Evolutionary conservation across 2,329 filamentous ascomycete genomes (phyloP), one percentile per base, ranked within the genome.

Genomic region (Arthrobotrys megalospora): DNA sequence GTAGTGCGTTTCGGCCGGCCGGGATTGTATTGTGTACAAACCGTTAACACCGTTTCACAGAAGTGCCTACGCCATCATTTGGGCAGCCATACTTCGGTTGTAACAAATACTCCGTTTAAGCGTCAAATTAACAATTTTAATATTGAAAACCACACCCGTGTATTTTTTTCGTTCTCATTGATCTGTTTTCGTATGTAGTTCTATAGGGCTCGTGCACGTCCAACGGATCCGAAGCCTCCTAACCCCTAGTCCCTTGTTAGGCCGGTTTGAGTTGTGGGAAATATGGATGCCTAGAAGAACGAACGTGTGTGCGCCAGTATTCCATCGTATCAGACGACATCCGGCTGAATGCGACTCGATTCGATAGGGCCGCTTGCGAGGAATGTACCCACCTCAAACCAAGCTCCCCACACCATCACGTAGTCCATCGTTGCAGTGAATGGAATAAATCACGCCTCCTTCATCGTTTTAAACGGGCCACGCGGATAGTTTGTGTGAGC

Each of bases 311-410:
- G 55, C 24, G 24, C 62, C 19, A 67, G 63, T 69, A 47, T 72
- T 62, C 63, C 63, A 72, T 68, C 67, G 53, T 72, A 78, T 78
- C 62, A 78, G 63, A 72, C 67, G 52, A 78, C 75, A 72, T 72
- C 75, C 75, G 75, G 75, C 75, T 78, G 75, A 78, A 78, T 78
- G 67, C 75, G 75, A 69, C 75, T 78, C 67, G 70, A 78, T 78
- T 68, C 62, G 75, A 68, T 72, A 78, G 75, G 63, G 67, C 62
- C 50, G 62, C 58, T 66, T 69, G 41, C 21, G 53, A 45, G 55
- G 24, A 58, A 41, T 28, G 21, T 71, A 70, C 34, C 67, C 75
- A 72, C 75, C 64, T 50, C 36, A 48, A 21, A 68, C 38, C 19
- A 69, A 64, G 41, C 45, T 55, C 55, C 36, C 65, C 64, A 66